phyloP scores from a whole-genome alignment of 2,329 filamentous ascomycete species.

The Aspergillus udagawae region DNA sequence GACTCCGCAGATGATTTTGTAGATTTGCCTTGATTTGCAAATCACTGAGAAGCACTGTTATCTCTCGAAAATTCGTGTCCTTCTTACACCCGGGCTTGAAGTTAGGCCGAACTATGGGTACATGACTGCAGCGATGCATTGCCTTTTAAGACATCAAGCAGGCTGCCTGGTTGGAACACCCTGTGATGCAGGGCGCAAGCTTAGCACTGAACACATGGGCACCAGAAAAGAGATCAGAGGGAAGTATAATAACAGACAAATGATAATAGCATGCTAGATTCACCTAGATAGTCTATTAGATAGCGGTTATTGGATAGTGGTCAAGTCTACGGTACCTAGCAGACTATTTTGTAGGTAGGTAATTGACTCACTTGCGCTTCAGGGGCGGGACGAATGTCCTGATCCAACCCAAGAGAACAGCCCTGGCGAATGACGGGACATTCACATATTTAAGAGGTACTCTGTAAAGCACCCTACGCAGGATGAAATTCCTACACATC shows the following conservation, averaged over 20 bases:
- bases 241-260: too few relatives aligned
- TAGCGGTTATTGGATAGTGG: too few relatives aligned
- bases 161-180: neutral
- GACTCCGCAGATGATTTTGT: neutral
- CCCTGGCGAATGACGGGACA: too few relatives aligned
- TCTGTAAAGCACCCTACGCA: too few relatives aligned
- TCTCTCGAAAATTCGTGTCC: neutral
- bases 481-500: slow-evolving; percentile 9
- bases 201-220: too few relatives aligned
- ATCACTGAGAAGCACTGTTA: neutral
- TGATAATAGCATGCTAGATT: too few relatives aligned
- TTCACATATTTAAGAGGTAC: too few relatives aligned
- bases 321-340: neutral
- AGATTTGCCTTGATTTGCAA: neutral
- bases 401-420: too few relatives aligned
- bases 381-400: too few relatives aligned
- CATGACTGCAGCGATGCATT: neutral
- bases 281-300: too few relatives aligned
- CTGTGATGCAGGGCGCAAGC: too few relatives aligned
- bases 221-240: too few relatives aligned
- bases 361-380: neutral
- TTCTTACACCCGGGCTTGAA: neutral
- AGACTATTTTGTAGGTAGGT: neutral
- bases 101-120: neutral
- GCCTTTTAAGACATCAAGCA: neutral